phyloP scores from a whole-genome alignment of 2,329 filamentous ascomycete genomes.

The Epichloe bromicola region DNA sequence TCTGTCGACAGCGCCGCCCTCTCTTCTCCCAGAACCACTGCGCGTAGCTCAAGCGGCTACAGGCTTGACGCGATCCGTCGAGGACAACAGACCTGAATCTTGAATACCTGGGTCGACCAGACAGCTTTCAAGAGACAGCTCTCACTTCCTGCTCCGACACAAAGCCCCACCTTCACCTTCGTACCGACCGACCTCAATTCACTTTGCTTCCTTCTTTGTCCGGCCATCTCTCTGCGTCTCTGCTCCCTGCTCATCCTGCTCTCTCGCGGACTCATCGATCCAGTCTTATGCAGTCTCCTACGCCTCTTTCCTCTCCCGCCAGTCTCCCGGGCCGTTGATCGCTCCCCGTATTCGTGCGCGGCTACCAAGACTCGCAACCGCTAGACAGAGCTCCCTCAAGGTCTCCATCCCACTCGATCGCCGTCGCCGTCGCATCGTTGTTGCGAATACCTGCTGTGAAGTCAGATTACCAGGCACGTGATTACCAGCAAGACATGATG shows the following conservation, averaged over 20 bases:
- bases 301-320: not conserved
- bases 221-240: not conserved
- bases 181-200: conserved; percentile 1
- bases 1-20: not conserved
- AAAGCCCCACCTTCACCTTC: conserved; percentile 3
- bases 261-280: not conserved
- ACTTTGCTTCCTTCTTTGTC: conserved; percentile 1
- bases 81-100: not conserved
- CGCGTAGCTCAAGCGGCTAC: not conserved
- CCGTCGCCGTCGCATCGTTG: not conserved
- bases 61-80: not conserved
- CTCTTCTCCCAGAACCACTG: not conserved
- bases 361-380: not conserved
- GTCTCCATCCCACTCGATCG: not conserved
- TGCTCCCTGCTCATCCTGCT: not conserved
- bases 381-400: not conserved
- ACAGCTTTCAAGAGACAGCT: not conserved
- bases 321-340: not conserved
- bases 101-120: not conserved
- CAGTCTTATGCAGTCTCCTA: not conserved
- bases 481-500: conserved; percentile 40
- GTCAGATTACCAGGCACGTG: not conserved
- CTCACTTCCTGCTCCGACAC: not conserved
- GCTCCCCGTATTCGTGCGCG: not conserved
- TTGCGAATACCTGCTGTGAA: not conserved